Conservation (phyloP, 2,329 filamentous ascomycete genomes). For the Aspergillus neotritici region DNA sequence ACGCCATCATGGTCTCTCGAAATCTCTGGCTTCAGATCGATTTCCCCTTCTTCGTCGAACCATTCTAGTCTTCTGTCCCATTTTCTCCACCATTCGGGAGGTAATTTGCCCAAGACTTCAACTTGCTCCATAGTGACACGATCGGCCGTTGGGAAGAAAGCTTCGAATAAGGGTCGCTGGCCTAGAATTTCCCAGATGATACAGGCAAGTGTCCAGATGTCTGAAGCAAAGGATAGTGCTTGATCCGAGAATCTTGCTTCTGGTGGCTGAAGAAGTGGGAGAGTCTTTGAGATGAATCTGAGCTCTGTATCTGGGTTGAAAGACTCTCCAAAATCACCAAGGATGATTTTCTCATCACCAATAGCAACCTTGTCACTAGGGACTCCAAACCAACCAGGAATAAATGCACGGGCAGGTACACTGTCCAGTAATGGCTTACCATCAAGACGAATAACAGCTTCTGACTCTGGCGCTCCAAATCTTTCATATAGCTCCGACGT, state of each 20-base stretch:
- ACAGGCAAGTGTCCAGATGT: conserved; percentile 39
- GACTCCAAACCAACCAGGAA: no score
- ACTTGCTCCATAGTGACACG: conserved; percentile 25
- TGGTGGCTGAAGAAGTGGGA: conserved; percentile 26
- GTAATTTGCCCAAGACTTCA: conserved; percentile 23
- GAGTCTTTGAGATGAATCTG: conserved; percentile 18
- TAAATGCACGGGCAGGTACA: conserved; percentile 15
- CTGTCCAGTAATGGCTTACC: conserved; percentile 13
- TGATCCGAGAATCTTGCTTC: conserved; percentile 31
- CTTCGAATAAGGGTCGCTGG: conserved; percentile 22
- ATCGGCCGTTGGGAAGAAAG: conserved; percentile 18
- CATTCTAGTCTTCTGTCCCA: conserved; percentile 15
- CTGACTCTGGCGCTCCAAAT: conserved; percentile 17
- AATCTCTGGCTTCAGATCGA: conserved; percentile 1
- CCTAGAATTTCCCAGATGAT: conserved; percentile 33
- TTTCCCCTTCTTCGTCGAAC: conserved; percentile 20
- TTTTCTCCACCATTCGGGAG: conserved; percentile 21
- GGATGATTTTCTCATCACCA: no score
- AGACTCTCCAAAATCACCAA: no score
- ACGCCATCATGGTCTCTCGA: no score
- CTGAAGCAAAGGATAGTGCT: conserved; percentile 32
- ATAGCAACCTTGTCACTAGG: no score
- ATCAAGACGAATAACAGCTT: conserved; percentile 20
- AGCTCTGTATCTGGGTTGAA: no score
- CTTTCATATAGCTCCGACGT: conserved; percentile 17